A percentile compares a stretch with the other conserved stretches of the same genome.
Conservation (phyloP, 2,329 filamentous ascomycete species). For the Trichophyton equinum region DNA sequence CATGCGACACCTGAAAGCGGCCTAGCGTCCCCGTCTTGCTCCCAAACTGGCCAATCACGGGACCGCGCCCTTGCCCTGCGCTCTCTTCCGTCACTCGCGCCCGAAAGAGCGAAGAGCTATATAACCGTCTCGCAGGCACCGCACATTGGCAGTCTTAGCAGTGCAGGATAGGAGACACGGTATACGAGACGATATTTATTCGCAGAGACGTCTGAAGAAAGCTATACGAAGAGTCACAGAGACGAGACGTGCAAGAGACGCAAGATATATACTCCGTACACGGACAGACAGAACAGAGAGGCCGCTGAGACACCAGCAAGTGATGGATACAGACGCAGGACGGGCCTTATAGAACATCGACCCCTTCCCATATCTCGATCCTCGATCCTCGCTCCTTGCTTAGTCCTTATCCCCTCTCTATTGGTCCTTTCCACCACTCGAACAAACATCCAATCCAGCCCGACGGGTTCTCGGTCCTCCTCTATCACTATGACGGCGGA, state of each 20-base stretch:
- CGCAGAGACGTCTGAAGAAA: too few species aligned
- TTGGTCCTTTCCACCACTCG: background rate
- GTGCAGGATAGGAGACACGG: too few species aligned
- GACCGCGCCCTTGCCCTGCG: constrained; percentile 8
- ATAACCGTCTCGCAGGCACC: background rate
- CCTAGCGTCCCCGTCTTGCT: constrained; percentile 16
- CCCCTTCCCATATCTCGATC: background rate
- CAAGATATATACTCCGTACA: too few species aligned
- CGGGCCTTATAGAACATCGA: background rate
- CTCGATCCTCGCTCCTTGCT: background rate
- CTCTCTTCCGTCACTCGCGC: background rate
- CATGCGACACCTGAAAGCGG: background rate
- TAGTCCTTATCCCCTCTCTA: background rate
- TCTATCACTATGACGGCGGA: background rate
- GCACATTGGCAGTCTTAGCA: background rate
- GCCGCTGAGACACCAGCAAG: background rate
- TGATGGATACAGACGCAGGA: background rate
- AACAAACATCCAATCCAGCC: too few species aligned
- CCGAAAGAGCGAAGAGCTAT: constrained; percentile 1
- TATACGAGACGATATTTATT: too few species aligned
- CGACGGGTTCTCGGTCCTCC: background rate
- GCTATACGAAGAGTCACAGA: too few species aligned
- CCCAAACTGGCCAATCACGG: constrained; percentile 26
- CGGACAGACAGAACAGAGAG: background rate
- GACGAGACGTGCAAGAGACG: too few species aligned